These are phyloP conservation scores for Candida nemodendra DNA, from an alignment of 805 yeast species.

Conservation along the genomic window DNA sequence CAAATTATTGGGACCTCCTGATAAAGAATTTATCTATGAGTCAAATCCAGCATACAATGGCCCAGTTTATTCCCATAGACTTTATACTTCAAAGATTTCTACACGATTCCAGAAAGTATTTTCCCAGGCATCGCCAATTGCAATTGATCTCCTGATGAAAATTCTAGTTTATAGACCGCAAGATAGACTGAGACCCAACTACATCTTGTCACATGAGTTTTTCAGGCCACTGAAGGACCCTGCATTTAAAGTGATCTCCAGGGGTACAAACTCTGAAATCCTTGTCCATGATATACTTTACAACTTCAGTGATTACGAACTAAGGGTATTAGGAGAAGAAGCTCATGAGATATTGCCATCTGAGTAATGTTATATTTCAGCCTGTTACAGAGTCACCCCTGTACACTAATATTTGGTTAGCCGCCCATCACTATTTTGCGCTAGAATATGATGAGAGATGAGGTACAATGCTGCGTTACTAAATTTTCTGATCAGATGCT, in stretches of 20 bases:
- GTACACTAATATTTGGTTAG: neutral
- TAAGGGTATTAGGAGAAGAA: conserved; percentile 29
- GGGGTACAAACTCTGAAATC: conserved; percentile 35
- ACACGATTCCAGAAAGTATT: conserved; percentile 58
- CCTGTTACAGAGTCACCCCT: neutral
- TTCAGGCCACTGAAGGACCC: conserved; percentile 78
- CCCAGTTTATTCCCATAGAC: conserved; percentile 65
- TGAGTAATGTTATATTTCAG: conserved; percentile 5
- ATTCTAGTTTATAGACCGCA: conserved; percentile 91
- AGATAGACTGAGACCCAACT: conserved; percentile 72
- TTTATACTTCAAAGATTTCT: conserved; percentile 27
- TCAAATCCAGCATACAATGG: conserved; percentile 77
- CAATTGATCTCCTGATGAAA: conserved; percentile 77
- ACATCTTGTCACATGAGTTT: conserved; percentile 83
- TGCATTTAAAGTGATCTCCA: conserved; percentile 38
- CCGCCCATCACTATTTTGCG: neutral
- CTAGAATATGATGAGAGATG: neutral
- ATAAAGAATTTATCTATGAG: conserved; percentile 63
- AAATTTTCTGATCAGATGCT: too few relatives aligned
- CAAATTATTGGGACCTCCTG: conserved; percentile 88
- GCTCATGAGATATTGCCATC: conserved; percentile 24
- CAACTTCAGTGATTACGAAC: conserved; percentile 71
- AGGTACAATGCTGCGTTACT: neutral
- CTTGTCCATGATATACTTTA: conserved; percentile 46
- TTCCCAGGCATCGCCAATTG: conserved; percentile 78